Evolutionary conservation across 331 rosid species (phyloP).

Genomic region (Arachis monticola): DNA sequence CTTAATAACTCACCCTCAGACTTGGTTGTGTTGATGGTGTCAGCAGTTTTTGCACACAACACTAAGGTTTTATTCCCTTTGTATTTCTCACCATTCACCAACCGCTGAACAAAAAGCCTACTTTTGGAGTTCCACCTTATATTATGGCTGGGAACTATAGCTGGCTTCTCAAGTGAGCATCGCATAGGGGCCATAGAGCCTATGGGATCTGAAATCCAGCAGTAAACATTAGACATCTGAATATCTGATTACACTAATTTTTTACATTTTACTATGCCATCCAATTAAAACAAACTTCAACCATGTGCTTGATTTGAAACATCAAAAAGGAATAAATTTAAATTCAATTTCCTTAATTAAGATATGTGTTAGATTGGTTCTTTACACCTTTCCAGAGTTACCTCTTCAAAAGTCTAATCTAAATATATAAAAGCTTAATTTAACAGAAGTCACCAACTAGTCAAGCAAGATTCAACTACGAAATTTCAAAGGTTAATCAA

Average conservation of each 20-base stretch:
- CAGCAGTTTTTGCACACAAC: slow-evolving; percentile 69
- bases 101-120: slow-evolving; percentile 49
- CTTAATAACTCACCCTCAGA: slow-evolving; percentile 62
- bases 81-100: slow-evolving; percentile 53
- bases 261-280: slow-evolving; percentile 14
- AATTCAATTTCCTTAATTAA: neutral
- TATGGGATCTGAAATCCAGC: slow-evolving; percentile 44
- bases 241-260: slow-evolving; percentile 14
- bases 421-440: neutral
- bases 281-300: slow-evolving; percentile 19
- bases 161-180: slow-evolving; percentile 46
- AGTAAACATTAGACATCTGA: slow-evolving; percentile 26
- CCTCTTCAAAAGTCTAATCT: slow-evolving; percentile 10
- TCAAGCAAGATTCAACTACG: neutral
- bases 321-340: slow-evolving; percentile 12
- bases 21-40: slow-evolving; percentile 53
- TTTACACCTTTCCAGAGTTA: neutral
- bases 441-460: slow-evolving; percentile 14
- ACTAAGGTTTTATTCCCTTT: slow-evolving; percentile 55
- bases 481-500: slow-evolving; percentile 12
- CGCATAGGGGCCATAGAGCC: slow-evolving; percentile 42
- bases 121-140: slow-evolving; percentile 40
- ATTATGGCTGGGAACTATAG: slow-evolving; percentile 47
- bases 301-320: slow-evolving; percentile 24
- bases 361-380: neutral